These are phyloP conservation scores for Wickerhamomyces alni DNA, from an alignment of 805 yeast genomes.

Conservation along the genomic window DNA sequence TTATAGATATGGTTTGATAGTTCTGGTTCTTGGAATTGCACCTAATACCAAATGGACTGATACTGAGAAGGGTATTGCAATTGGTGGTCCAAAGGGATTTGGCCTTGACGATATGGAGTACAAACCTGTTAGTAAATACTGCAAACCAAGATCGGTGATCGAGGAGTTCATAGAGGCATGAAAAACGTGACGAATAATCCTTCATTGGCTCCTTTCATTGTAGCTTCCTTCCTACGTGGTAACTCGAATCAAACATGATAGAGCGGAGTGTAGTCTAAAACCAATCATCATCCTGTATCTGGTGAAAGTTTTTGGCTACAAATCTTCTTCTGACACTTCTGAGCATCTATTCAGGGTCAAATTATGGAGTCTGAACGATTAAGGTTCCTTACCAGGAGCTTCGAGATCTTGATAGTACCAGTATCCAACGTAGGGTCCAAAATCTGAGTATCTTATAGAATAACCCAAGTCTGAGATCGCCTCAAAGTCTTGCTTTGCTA, in stretches of 20 bases:
- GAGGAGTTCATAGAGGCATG: conserved; percentile 21
- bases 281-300: too few species aligned
- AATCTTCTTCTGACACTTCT: too few species aligned
- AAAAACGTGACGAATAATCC: too few species aligned
- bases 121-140: conserved; percentile 30
- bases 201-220: too few species aligned
- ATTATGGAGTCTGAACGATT: too few species aligned
- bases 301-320: too few species aligned
- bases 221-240: too few species aligned
- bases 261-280: too few species aligned
- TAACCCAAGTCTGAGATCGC: conserved; percentile 24
- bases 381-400: conserved; percentile 26
- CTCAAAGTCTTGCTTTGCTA: conserved; percentile 31
- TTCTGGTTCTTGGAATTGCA: conserved; percentile 36
- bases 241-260: too few species aligned
- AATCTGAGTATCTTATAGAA: conserved; percentile 26
- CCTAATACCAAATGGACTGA: conserved; percentile 34
- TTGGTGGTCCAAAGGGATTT: conserved; percentile 35
- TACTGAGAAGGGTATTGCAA: conserved; percentile 28
- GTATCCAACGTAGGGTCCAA: conserved; percentile 27
- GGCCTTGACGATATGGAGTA: conserved; percentile 31
- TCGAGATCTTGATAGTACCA: conserved; percentile 27
- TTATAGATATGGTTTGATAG: conserved; percentile 38
- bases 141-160: conserved; percentile 30
- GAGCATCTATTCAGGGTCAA: too few species aligned